These are phyloP conservation scores for Orbilia quercus DNA, from an alignment of 2,329 filamentous ascomycete genomes.

Conservation along the genomic window DNA sequence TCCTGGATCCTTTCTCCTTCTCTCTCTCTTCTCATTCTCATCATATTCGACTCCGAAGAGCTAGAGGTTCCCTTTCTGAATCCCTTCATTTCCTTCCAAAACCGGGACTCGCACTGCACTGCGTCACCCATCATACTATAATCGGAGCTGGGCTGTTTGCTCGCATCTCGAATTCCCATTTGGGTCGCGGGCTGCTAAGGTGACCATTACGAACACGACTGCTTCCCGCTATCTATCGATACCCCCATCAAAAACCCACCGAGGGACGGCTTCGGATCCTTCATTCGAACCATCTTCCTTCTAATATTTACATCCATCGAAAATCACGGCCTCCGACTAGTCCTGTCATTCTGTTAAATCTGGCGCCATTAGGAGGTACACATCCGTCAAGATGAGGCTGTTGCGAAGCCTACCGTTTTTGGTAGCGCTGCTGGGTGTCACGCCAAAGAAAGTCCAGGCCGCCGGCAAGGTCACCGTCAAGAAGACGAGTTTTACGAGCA, in stretches of 20 bases:
- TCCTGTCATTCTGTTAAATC: slow-evolving; percentile 10
- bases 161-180: slow-evolving; percentile 44
- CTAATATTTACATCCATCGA: slow-evolving; percentile 16
- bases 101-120: slow-evolving; percentile 5
- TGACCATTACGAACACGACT: slow-evolving; percentile 55
- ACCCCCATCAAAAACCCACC: neutral
- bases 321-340: neutral
- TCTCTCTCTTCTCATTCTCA: slow-evolving; percentile 6
- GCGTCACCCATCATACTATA: too few species aligned
- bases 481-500: slow-evolving; percentile 73
- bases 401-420: slow-evolving; percentile 56
- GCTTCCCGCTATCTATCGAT: slow-evolving; percentile 55
- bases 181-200: slow-evolving; percentile 28
- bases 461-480: slow-evolving; percentile 62
- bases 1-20: slow-evolving; percentile 15
- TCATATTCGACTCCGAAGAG: too few species aligned
- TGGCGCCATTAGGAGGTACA: slow-evolving; percentile 44
- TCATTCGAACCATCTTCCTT: slow-evolving; percentile 24
- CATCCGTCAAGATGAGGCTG: slow-evolving; percentile 55
- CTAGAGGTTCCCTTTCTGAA: neutral
- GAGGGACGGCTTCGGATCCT: slow-evolving; percentile 11
- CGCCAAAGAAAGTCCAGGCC: slow-evolving; percentile 32
- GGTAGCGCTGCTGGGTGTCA: slow-evolving; percentile 55
- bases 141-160: slow-evolving; percentile 23
- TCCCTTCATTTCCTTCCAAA: slow-evolving; percentile 17